A percentile compares a stretch with the other conserved stretches of the same genome.
phyloP scores from a whole-genome alignment of 371 early-diverging fungal genomes.

The Phascolomyces articulosus region DNA sequence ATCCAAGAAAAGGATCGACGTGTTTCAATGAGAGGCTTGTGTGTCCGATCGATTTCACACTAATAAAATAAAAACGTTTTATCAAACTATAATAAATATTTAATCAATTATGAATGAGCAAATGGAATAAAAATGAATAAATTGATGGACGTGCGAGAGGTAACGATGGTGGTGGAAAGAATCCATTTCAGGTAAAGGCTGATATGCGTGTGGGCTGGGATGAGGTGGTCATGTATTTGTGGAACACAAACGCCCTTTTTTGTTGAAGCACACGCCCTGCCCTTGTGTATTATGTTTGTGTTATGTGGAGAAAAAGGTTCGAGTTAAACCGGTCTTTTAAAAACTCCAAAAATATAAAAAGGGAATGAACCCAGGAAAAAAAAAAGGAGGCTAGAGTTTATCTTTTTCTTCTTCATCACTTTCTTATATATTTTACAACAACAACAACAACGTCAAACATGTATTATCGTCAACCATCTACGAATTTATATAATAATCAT shows the following conservation, averaged over 20 bases:
- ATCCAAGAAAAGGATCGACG: too few species aligned
- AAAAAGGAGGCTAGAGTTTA: background rate
- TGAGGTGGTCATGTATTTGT: background rate
- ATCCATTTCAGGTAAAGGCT: background rate
- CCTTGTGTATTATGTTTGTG: too few species aligned
- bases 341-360: constrained; percentile 1
- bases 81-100: too few species aligned
- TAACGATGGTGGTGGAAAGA: background rate
- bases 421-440: background rate
- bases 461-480: background rate
- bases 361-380: background rate
- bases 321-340: background rate
- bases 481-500: background rate
- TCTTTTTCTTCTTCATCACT: background rate
- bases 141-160: background rate
- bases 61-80: too few species aligned
- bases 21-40: too few species aligned
- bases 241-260: background rate
- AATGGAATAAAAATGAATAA: background rate
- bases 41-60: too few species aligned
- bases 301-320: background rate
- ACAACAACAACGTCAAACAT: too few species aligned
- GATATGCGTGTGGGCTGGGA: background rate
- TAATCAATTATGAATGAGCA: background rate
- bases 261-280: too few species aligned